phyloP scores from a whole-genome alignment of 208 protist species.

The Wallacemonas sp. region DNA sequence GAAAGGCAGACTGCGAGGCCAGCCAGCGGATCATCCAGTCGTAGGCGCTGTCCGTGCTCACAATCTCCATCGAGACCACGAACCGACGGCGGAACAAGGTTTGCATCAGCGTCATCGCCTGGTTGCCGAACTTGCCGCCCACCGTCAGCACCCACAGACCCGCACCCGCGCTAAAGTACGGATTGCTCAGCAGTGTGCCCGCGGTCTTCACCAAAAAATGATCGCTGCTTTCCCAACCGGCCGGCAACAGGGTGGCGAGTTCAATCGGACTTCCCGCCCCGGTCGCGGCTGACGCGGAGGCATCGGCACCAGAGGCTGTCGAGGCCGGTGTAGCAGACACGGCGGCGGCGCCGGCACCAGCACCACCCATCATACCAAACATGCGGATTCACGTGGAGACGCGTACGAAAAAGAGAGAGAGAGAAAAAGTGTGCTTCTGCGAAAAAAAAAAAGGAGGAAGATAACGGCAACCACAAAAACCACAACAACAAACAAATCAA shows the following conservation, averaged over 20 bases:
- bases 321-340: neutral
- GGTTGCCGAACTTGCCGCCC: constrained; percentile 48
- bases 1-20: constrained; percentile 54
- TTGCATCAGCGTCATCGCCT: constrained; percentile 36
- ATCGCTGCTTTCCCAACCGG: constrained; percentile 51
- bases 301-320: neutral
- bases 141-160: constrained; percentile 86
- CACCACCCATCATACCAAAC: constrained; percentile 18
- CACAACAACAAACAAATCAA: constrained; percentile 8
- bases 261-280: constrained; percentile 34
- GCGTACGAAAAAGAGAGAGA: constrained; percentile 9
- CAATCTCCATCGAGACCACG: constrained; percentile 86
- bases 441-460: constrained; percentile 12
- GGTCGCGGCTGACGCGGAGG: constrained; percentile 3
- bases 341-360: constrained; percentile 3
- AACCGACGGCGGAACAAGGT: constrained; percentile 61
- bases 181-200: constrained; percentile 65
- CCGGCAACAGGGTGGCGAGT: constrained; percentile 56
- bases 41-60: constrained; percentile 75
- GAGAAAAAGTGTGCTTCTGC: constrained; percentile 8
- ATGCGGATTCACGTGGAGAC: neutral
- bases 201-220: constrained; percentile 43
- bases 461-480: constrained; percentile 4
- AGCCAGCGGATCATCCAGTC: constrained; percentile 90
- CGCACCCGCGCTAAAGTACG: constrained; percentile 87